Evolutionary conservation across 306 rosid species (phyloP).

Genomic region (Dalbergia oliveri): DNA sequence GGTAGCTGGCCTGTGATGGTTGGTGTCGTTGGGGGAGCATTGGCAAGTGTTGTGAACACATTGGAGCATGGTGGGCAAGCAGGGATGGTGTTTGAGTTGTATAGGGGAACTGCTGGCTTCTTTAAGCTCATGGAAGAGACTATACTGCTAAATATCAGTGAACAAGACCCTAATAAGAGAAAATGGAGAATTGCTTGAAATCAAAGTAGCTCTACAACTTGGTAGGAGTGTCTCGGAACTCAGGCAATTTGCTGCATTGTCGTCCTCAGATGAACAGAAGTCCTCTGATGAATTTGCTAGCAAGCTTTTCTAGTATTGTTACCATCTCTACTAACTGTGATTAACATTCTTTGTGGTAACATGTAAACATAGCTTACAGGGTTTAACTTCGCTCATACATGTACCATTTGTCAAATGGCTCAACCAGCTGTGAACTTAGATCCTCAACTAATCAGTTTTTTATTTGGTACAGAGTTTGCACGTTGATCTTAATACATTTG

Average conservation of each 20-base stretch:
- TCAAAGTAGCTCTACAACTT: constrained; percentile 70
- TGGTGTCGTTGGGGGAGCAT: constrained; percentile 68
- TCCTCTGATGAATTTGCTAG: constrained; percentile 64
- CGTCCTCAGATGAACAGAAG: constrained; percentile 24
- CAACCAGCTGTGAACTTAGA: too few species aligned
- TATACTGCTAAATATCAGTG: constrained; percentile 57
- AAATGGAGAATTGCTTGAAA: constrained; percentile 68
- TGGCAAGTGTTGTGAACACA: constrained; percentile 69
- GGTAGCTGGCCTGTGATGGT: constrained; percentile 56
- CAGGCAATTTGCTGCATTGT: constrained; percentile 55
- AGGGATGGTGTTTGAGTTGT: constrained; percentile 87
- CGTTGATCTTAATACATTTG: not conserved
- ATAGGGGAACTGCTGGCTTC: constrained; percentile 61
- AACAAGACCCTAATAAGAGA: constrained; percentile 57
- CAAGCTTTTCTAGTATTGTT: constrained; percentile 64
- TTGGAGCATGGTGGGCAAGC: constrained; percentile 87
- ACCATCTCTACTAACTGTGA: not conserved
- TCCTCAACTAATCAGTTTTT: too few species aligned
- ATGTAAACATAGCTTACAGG: constrained; percentile 28
- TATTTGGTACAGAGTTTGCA: too few species aligned
- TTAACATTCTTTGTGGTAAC: not conserved
- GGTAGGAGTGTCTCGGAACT: constrained; percentile 76
- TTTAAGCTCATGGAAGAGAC: constrained; percentile 75
- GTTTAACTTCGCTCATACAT: constrained; percentile 3
- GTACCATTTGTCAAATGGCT: too few species aligned